Base-by-base conservation (phyloP, 179 eudicot genomes). In the Beta corolliflora region DNA sequence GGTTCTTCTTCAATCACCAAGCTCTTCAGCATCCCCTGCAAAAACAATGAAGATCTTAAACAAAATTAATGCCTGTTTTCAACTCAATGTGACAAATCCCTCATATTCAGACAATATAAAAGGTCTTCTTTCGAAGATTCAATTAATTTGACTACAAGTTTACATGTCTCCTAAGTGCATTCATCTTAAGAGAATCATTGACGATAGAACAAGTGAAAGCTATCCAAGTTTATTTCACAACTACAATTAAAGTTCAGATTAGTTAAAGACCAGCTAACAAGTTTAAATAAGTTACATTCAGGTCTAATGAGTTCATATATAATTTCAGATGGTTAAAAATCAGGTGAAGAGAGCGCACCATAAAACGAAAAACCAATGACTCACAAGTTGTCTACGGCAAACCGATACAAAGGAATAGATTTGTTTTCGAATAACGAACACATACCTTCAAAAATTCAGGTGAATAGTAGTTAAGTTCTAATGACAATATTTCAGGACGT, bases 371-470 rank as follows among this genome's bases (percentile, higher is more conserved):
- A 31, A 48, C 19, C 60, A 19, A 71, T 21, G 60, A 45, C 46
- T 21, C 5, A 10, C 13, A 0, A 29, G 55, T 18, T 23, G 53
- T 60, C 60, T 15, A 70, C 60, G 9, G 12, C 59, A 50, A 77
- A 50, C 45, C 77, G 60, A 76, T 15, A 21, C n/a, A 66, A 46
- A 76, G 11, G 61, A 6, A 12, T 4, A 73, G 6, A 48, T 45
- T 69, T 29, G 52, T 44, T 18, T 14, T 36, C 53, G 69, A 77
- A 58, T n/a, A 48, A 55, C 23, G 71, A 72, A 78, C 48, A 46
- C 82, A 48, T 58, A 83, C 85, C 82, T 79, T 80, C 25, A 83
- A 68, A 83, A 64, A 50, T 58, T 25, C 21, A 59, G 80, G 55
- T 29, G 82, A 56, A 68, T 56, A 19, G 68, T 48, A 58, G 60